phyloP scores from a whole-genome alignment of 202 grass and related monocot species.

The Thinopyrum obtusiflorum region DNA sequence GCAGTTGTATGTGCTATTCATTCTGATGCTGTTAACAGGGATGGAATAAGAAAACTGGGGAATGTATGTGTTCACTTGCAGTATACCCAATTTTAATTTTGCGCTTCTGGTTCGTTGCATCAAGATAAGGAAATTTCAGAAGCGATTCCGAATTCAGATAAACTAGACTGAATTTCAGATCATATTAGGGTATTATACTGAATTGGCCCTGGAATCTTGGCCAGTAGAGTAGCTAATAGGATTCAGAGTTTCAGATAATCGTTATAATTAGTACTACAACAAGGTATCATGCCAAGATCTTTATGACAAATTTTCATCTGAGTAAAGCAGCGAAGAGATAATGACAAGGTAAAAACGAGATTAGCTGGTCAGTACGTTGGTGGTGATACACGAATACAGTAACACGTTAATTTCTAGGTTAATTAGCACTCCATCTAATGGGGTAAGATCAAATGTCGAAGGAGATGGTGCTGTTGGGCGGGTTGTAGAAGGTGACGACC shows the following conservation, averaged over 20 bases:
- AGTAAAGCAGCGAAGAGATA: not conserved
- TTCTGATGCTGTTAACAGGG: not conserved
- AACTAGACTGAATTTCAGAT: not conserved
- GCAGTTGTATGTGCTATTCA: not conserved
- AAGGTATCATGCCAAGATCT: not conserved
- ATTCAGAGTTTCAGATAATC: not conserved
- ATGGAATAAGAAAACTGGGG: not conserved
- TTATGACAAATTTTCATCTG: not conserved
- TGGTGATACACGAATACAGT: not conserved
- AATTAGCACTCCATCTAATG: not conserved
- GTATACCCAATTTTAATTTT: not conserved
- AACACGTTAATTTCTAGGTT: not conserved
- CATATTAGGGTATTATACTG: not conserved
- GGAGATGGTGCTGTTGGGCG: slow-evolving; percentile 42
- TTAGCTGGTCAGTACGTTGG: not conserved
- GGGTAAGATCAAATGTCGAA: not conserved
- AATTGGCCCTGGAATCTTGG: not conserved
- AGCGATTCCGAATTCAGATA: not conserved
- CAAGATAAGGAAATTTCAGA: not conserved
- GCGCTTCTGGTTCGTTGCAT: not conserved
- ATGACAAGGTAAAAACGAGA: too few species aligned
- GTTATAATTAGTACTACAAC: not conserved
- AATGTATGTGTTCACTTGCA: not conserved
- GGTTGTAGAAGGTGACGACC: slow-evolving; percentile 54
- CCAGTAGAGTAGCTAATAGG: not conserved